These are phyloP conservation scores for Globisporangium barbulae DNA, from an alignment of 352 stramenopile species.

Conservation along the genomic window DNA sequence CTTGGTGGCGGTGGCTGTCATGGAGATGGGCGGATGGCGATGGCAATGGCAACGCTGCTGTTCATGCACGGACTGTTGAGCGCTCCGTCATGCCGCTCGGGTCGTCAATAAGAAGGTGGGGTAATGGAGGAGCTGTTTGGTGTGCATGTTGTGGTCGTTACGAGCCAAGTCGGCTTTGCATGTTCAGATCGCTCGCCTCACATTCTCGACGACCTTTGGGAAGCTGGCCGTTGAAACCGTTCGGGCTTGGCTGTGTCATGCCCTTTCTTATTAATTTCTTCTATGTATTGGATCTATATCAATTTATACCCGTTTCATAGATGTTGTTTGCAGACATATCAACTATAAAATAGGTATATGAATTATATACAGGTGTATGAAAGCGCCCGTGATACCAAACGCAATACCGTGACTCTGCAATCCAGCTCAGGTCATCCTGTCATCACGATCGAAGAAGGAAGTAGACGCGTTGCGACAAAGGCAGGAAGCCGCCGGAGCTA, in stretches of 20 bases:
- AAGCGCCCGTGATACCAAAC: neutral
- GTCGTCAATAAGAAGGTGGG: neutral
- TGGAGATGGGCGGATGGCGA: neutral
- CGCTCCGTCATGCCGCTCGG: conserved; percentile 3
- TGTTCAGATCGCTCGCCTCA: neutral
- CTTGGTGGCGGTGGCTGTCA: neutral
- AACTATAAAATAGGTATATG: neutral
- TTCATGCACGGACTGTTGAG: neutral
- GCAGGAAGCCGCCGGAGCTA: neutral
- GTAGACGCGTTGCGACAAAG: neutral
- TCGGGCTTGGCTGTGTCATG: neutral
- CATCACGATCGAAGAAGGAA: neutral
- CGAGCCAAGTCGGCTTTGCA: neutral
- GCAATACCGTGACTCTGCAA: conserved; percentile 5
- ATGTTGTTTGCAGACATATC: no score
- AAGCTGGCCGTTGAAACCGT: conserved; percentile 2
- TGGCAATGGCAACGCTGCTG: neutral
- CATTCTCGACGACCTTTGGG: neutral
- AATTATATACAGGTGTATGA: neutral
- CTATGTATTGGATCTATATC: no score
- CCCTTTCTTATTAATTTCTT: no score
- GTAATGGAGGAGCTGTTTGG: neutral
- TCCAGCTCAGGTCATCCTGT: neutral
- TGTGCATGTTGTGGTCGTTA: neutral
- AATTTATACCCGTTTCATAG: no score